Evolutionary conservation across 345 rosid species (phyloP).

Genomic region (Rhodamnia argentea): DNA sequence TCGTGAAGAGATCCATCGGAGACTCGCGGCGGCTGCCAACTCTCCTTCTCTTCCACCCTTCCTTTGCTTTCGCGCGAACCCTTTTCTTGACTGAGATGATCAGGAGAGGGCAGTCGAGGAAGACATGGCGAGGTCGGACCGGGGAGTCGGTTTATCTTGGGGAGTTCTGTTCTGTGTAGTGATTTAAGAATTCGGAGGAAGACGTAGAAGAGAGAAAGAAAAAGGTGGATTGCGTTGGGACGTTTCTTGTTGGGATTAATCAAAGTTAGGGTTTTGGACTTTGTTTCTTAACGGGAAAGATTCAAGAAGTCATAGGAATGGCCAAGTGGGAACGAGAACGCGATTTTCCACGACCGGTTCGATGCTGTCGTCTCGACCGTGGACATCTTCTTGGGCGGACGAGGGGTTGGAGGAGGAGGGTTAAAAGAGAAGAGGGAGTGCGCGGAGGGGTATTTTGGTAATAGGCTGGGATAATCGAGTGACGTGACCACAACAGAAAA

Average conservation of each 20-base stretch:
- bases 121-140: background rate
- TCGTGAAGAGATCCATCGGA: constrained; percentile 61
- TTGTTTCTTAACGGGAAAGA: background rate
- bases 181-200: background rate
- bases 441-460: background rate
- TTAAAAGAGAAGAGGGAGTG: background rate
- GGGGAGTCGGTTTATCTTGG: background rate
- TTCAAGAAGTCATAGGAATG: background rate
- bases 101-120: background rate
- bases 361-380: background rate
- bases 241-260: constrained; percentile 4
- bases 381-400: background rate
- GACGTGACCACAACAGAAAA: background rate
- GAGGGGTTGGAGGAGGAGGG: background rate
- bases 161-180: background rate
- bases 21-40: background rate
- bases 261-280: background rate
- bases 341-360: background rate
- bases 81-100: background rate
- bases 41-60: background rate
- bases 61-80: background rate
- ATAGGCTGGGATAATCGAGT: no score
- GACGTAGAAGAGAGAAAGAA: background rate
- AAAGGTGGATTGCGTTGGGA: constrained; percentile 17
- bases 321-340: background rate